Evolutionary conservation across 2,329 filamentous ascomycete genomes (phyloP).

Genomic region (Zelopaecilomyces penicillatus): DNA sequence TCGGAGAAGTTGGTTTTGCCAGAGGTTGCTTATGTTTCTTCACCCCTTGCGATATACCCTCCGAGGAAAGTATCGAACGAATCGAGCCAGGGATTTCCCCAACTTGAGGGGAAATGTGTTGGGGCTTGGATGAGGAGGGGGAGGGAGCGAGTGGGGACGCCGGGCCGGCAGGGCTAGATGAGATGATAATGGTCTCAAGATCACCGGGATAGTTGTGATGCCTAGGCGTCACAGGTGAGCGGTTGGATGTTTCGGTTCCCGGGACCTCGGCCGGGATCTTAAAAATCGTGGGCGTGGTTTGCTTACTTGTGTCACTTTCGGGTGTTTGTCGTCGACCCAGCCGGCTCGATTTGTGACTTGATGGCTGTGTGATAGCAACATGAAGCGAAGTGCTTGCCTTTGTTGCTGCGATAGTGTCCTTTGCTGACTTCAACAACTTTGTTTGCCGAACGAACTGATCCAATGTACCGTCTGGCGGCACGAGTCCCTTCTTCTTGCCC

Average conservation of each 20-base stretch:
- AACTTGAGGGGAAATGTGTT: slow-evolving; percentile 8
- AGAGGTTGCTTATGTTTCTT: slow-evolving; percentile 3
- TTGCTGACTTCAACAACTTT: slow-evolving; percentile 20
- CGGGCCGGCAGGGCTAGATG: slow-evolving; percentile 32
- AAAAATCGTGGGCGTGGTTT: slow-evolving; percentile 18
- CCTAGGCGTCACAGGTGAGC: slow-evolving; percentile 37
- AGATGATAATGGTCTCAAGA: slow-evolving; percentile 34
- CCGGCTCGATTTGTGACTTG: no score
- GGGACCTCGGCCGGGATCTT: slow-evolving; percentile 14
- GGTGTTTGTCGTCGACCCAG: no score
- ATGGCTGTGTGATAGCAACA: no score
- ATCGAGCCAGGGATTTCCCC: slow-evolving; percentile 17
- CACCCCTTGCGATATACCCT: slow-evolving; percentile 13
- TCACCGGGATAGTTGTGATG: slow-evolving; percentile 14
- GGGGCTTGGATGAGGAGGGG: slow-evolving; percentile 12
- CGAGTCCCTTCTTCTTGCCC: slow-evolving; percentile 12
- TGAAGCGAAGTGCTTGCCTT: neutral
- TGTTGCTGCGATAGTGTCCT: neutral
- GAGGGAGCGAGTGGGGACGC: slow-evolving; percentile 21
- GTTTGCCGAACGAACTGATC: slow-evolving; percentile 33
- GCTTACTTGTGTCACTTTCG: slow-evolving; percentile 26
- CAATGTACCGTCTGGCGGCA: slow-evolving; percentile 23
- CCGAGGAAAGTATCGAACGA: slow-evolving; percentile 15
- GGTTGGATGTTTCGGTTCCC: slow-evolving; percentile 30
- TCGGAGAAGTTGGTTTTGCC: neutral